Base-by-base conservation (phyloP, 2,329 filamentous ascomycete species). In the Stagonosporopsis vannaccii region DNA sequence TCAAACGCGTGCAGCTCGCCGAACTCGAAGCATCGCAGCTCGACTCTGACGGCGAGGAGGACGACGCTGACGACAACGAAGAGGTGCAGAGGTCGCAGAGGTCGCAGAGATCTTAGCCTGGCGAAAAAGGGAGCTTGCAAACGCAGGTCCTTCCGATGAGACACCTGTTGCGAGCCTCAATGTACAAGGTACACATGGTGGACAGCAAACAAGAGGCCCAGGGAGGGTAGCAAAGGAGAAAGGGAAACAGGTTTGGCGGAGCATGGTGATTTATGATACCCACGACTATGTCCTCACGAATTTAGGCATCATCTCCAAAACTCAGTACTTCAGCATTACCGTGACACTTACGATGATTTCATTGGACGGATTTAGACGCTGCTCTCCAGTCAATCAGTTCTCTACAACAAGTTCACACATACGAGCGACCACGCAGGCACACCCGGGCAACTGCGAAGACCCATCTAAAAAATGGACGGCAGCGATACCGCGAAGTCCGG, bases 1-100 rank as follows among this genome's bases (percentile, higher is more conserved):
- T 78, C 44, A 67, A 63, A 22, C 74, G 76, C 28, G 68, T 78
- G 54, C 72, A 75, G 55, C 50, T 62, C 33, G 62, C 62, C 12
- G 69, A 73, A 41, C 51, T 54, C 9, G 64, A 65, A 26, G 61
- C 58, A 37, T 68, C 59, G 2, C 65, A 69, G 11, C 63, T 70
- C 7, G 65, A 66, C 36, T 70, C 74, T 0, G 66, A 66, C 12
- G 71, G 71, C n/a, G 66, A 68, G 1, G 67, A 70, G 3, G 63
- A 62, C 2, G 61, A 62, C 12, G 36, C 50, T 4, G 39, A 46
- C 13, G 30, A 57, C 11, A 59, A 61, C 17, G 23, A 58, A 12
- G 36, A n/a, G n/a, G n/a, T n/a, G n/a, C n/a, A n/a, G n/a, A n/a
- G n/a, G n/a, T n/a, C 33, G 3, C 19, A 32, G 15, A 33, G 26